Evolutionary conservation across 2,329 filamentous ascomycete genomes (phyloP), one percentile per base, ranked within the genome.

Genomic region (Botrytis hyacinthi): DNA sequence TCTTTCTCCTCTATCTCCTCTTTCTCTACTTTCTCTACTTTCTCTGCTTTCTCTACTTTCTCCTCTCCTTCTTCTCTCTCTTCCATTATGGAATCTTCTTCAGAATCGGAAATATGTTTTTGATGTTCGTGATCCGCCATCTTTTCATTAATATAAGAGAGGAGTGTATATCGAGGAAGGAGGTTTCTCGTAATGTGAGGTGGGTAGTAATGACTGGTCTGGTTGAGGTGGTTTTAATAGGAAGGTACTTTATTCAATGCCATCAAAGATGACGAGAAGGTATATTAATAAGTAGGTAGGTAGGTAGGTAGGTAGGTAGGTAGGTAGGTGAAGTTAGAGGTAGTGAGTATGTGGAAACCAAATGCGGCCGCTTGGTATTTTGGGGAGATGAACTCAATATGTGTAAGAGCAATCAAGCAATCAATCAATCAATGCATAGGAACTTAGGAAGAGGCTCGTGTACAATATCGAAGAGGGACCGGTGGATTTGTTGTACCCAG

Each of bases 51-150:
- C 69, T 48, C 46, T 12, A 74, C 20, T 70, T 65, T 57, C 68
- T 72, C 65, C 71, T 70, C 20, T 70, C 65, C 51, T 68, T 73
- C 65, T 70, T 65, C 73, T 73, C 63, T 62, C 69, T 73, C 59
- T 71, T 60, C 22, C 69, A 51, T 26, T 74, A 75, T 67, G 44
- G 72, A 37, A 65, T 69, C 32, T 76, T 65, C 40, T 75, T 74
- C 46, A 73, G 73, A 61, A 76, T 76, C 14, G 74, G 74, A 77
- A 79, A 78, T 46, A 63, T 75, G 35, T 65, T 48, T 51, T 35
- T 62, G 42, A 46, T 70, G 54, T 37, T 57, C 48, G 35, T 42
- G 48, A 14, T 57, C 65, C n/a, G 65, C 42, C 65, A 68, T 68
- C 35, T 32, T 42, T 68, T 57, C 29, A 57, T 42, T 22, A 57